phyloP scores from a whole-genome alignment of 352 stramenopile genomes.

The Phytopythium ostracodes region DNA sequence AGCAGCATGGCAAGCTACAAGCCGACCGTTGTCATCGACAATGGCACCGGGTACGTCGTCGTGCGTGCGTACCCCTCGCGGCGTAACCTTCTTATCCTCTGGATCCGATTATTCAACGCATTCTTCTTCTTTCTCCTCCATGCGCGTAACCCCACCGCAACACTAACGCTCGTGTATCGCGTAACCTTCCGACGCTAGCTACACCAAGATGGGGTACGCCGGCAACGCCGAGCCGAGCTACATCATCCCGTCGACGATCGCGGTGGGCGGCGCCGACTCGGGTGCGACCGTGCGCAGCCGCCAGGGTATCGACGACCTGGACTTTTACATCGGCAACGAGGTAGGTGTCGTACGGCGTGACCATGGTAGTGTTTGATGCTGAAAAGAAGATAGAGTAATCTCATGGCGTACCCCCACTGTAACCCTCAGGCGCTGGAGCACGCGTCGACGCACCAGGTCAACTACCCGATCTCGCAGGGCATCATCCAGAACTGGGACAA shows the following conservation, averaged over 20 bases:
- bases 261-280: constrained; percentile 58
- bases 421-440: constrained; percentile 69
- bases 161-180: background rate
- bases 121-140: too few relatives aligned
- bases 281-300: constrained; percentile 68
- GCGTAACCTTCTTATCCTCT: background rate
- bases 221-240: constrained; percentile 93
- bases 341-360: background rate
- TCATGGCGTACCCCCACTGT: background rate
- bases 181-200: constrained; percentile 42
- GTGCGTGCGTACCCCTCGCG: constrained; percentile 2
- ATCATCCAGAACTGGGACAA: constrained; percentile 94
- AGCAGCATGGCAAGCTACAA: constrained; percentile 71
- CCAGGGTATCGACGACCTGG: constrained; percentile 92
- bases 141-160: background rate
- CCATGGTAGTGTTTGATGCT: background rate
- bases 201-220: constrained; percentile 96
- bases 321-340: constrained; percentile 96
- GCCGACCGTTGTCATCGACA: constrained; percentile 95
- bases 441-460: constrained; percentile 90
- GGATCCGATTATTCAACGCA: background rate
- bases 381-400: background rate
- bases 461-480: constrained; percentile 87
- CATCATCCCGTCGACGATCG: constrained; percentile 95
- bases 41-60: constrained; percentile 88